Base-by-base conservation (phyloP, 139 green algal species). In the Chlorella ohadii region DNA sequence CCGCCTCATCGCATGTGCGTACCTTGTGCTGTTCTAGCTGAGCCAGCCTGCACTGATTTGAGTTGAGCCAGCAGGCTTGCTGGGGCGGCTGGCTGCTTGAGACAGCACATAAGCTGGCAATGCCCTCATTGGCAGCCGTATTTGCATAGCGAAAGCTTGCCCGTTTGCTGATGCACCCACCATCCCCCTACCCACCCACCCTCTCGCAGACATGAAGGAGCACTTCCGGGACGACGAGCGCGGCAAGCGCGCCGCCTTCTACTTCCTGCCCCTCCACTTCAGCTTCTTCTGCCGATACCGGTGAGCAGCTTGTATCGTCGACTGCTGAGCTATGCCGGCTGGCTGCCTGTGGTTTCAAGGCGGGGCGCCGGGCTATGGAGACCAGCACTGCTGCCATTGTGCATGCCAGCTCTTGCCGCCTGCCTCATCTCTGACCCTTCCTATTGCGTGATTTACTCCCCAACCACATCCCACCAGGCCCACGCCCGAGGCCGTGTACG, bases 171-270 rank as follows among this genome's bases (percentile, higher is more conserved):
- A n/a, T n/a, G n/a, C n/a, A n/a, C n/a, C n/a, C n/a, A n/a, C n/a
- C n/a, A n/a, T n/a, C n/a, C 44, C 44, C 44, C 61, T 31, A 25
- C 28, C 51, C 9, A n/a, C 64, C 5, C 64, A 3, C n/a, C n/a
- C n/a, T 41, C 9, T 12, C 64, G 15, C 51, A 59, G 51, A 59
- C 51, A 59, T 95, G 87, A 93, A 95, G 86, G 90, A 91, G 33
- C 89, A 97, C 81, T 98, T 98, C 83, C 81, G 93, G 3, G 92
- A 97, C 79, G 96, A 98, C 80, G 93, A 81, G 0, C 82, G 85
- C 72, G 94, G 94, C 55, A 82, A 87, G 36, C 70, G 74, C 25
- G 91, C 93, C 82, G 91, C 94, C 4, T 96, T 89, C 51, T 96
- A 97, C 85, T 98, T 98, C 88, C 84, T 97, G 15, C 95, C 95